phyloP scores from a whole-genome alignment of 2,329 filamentous ascomycete genomes.

The Microascus cirrosus region DNA sequence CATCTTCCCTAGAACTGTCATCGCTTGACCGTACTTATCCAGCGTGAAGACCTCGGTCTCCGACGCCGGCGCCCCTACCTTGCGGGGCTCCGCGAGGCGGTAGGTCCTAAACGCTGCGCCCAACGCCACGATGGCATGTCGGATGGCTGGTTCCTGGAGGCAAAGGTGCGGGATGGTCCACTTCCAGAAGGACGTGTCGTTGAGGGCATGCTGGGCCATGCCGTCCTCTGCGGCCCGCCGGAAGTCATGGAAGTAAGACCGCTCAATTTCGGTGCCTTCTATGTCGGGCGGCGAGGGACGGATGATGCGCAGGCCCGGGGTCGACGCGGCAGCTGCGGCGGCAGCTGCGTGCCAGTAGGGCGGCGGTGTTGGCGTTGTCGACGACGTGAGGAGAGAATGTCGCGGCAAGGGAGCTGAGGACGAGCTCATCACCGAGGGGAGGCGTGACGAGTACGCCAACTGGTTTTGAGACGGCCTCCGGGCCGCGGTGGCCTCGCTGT shows the following conservation, averaged over 20 bases:
- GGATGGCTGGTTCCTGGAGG: conserved; percentile 9
- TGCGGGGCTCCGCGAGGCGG: conserved; percentile 7
- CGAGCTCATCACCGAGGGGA: conserved; percentile 3
- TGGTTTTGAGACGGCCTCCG: background rate
- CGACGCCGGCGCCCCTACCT: conserved; percentile 5
- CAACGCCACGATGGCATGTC: conserved; percentile 20
- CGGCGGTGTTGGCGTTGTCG: background rate
- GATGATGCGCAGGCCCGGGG: background rate
- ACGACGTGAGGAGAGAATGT: background rate
- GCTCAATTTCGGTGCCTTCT: conserved; percentile 15
- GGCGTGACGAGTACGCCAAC: background rate
- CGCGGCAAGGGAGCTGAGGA: conserved; percentile 6
- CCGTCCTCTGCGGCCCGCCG: conserved; percentile 15
- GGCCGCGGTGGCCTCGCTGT: conserved; percentile 7
- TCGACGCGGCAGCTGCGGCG: background rate
- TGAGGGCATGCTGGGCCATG: conserved; percentile 13
- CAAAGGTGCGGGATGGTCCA: conserved; percentile 10
- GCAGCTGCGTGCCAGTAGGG: background rate
- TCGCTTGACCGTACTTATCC: conserved; percentile 24
- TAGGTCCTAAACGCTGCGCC: conserved; percentile 18
- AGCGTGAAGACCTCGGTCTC: conserved; percentile 21
- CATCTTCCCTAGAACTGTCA: conserved; percentile 17
- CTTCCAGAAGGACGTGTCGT: conserved; percentile 9
- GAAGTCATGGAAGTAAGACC: conserved; percentile 20
- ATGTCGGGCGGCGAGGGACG: background rate